phyloP scores from a whole-genome alignment of 2,329 filamentous ascomycete species.

The Exophiala aquamarina region DNA sequence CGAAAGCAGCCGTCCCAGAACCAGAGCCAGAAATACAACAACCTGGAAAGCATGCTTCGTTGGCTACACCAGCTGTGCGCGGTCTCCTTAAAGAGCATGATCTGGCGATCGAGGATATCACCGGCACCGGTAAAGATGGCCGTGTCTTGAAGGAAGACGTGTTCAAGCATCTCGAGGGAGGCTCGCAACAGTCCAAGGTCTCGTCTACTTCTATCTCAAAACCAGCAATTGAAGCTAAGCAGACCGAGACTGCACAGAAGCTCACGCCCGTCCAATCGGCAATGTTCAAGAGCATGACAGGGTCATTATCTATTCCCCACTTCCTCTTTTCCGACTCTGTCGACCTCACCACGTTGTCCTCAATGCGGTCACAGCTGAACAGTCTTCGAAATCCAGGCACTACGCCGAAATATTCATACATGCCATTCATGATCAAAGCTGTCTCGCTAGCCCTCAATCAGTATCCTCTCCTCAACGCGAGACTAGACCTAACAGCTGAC shows the following conservation, averaged over 20 bases:
- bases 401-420: conserved; percentile 74
- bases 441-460: conserved; percentile 79
- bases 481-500: conserved; percentile 64
- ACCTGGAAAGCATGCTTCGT: conserved; percentile 60
- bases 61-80: conserved; percentile 90
- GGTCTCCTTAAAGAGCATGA: conserved; percentile 79
- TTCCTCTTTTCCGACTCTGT: conserved; percentile 93
- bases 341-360: conserved; percentile 72
- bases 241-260: conserved; percentile 67
- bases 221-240: conserved; percentile 45
- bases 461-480: conserved; percentile 84
- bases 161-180: conserved; percentile 64
- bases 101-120: conserved; percentile 74
- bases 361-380: conserved; percentile 75
- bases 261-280: conserved; percentile 79
- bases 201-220: conserved; percentile 34
- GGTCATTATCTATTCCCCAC: conserved; percentile 85
- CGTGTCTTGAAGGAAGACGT: conserved; percentile 93
- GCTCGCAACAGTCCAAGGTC: conserved; percentile 36
- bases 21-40: conserved; percentile 16
- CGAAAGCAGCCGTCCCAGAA: conserved; percentile 16
- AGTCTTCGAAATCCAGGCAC: conserved; percentile 47
- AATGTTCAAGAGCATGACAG: conserved; percentile 99
- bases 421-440: conserved; percentile 95
- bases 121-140: conserved; percentile 86